Base-by-base conservation (phyloP, 202 grass and related monocot species). In the Brachypodium distachyon region DNA sequence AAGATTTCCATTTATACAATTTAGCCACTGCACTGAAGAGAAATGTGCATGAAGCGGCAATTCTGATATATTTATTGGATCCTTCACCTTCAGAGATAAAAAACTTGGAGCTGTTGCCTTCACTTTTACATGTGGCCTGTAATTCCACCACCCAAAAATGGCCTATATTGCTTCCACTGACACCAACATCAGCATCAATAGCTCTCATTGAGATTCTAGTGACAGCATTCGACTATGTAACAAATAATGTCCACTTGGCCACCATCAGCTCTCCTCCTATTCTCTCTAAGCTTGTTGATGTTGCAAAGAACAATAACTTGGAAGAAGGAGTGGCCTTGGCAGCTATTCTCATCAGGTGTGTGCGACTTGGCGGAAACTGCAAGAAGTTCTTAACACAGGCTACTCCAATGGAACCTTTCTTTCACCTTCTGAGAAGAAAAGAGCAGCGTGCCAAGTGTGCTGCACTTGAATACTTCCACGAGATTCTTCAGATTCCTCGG, bases 151-250 rank as follows among this genome's bases (percentile, higher is more conserved):
- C 66, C 46, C 51, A 88, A 39, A 98, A 92, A 73, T 91, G 80
- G 77, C 74, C 83, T 10, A 29, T 70, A n/a, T 42, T 77, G 75
- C 85, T 95, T 65, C 89, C 89, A 48, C n/a, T 98, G 18, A 90
- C 96, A 38, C 91, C 96, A 1, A 90, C 84, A 83, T 94, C 95
- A 34, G 96, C 96, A 79, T 98, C 96, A 23, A 92, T 98, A 88
- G 84, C 91, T 48, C 87, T 98, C 80, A 98, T 98, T 77, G 96
- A 98, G 79, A 87, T 92, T 49, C 73, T 98, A 60, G 96, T 98
- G 56, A 98, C 96, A 38, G 89, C 96, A 85, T 98, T 95, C 4
- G 96, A 98, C 84, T 95, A 98, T 87, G 89, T 98, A 81, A 98
- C 96, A 2, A 98, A 98, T 61, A 98, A 95, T 77, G 77, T 98